These are phyloP conservation scores for Colletotrichum eleusines DNA, from an alignment of 2,329 filamentous ascomycete genomes.

Conservation along the genomic window DNA sequence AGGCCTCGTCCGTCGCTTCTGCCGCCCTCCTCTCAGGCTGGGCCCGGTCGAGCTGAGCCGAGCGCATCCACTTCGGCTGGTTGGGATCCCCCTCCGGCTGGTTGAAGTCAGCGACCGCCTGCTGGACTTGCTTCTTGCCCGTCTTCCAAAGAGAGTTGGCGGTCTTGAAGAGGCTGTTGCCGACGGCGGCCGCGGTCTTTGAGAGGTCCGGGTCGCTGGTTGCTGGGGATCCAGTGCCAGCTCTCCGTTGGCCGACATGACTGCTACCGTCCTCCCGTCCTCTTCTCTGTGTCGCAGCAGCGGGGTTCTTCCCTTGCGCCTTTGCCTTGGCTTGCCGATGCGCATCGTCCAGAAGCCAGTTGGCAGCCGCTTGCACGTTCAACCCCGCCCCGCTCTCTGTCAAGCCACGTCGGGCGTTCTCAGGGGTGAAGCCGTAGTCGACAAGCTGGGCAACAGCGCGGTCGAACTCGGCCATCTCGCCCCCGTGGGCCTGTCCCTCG, in stretches of 20 bases:
- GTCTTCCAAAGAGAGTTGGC: slow-evolving; percentile 97
- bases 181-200: slow-evolving; percentile 84
- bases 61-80: slow-evolving; percentile 97
- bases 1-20: slow-evolving; percentile 76
- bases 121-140: slow-evolving; percentile 91
- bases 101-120: slow-evolving; percentile 89
- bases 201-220: slow-evolving; percentile 78
- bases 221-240: slow-evolving; percentile 68
- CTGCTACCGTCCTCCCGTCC: slow-evolving; percentile 50
- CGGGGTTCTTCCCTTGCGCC: slow-evolving; percentile 64
- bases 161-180: slow-evolving; percentile 88
- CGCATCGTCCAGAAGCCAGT: slow-evolving; percentile 91
- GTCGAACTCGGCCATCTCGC: slow-evolving; percentile 67
- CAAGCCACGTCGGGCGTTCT: slow-evolving; percentile 85
- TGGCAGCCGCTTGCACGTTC: slow-evolving; percentile 87
- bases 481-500: slow-evolving; percentile 50
- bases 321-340: slow-evolving; percentile 86
- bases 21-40: slow-evolving; percentile 51
- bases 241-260: slow-evolving; percentile 44
- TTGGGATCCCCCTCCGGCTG: slow-evolving; percentile 77
- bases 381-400: slow-evolving; percentile 82
- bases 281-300: slow-evolving; percentile 54
- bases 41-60: slow-evolving; percentile 62
- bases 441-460: slow-evolving; percentile 88
- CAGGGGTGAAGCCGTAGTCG: slow-evolving; percentile 92